Base-by-base conservation (phyloP, 768 basidiomycete genomes). In the Suillus subluteus region DNA sequence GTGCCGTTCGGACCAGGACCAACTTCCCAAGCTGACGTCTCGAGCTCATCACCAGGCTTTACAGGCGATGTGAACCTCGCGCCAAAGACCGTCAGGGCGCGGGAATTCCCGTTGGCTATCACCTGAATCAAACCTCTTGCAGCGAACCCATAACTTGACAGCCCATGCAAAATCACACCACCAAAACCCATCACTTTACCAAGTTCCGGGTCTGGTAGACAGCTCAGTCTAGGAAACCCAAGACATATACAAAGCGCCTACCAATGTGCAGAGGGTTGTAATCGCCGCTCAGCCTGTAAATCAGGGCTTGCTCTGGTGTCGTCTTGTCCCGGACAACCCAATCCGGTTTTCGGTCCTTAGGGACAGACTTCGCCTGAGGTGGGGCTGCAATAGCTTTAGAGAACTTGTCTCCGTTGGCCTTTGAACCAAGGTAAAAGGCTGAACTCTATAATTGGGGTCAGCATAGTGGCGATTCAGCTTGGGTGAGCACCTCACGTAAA, bases 51-150 rank as follows among this genome's bases (percentile, higher is more conserved):
- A 0, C 94, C 94, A 11, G 93, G 94, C 76, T 86, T 89, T 13
- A 95, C 92, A 38, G 94, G 94, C 1, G 91, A 83, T 0, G 92
- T 93, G 81, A 96, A 96, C 35, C 91, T 83, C 38, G 84, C 88
- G 16, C 89, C 89, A 72, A 91, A 91, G 70, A 87, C 82, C 67
- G 83, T 87, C 67, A 96, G 79, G 2, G 89, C 81, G 4, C 80
- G 80, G 3, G 90, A 83, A 69, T 91, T 86, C 54, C 84, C 84
- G 0, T 82, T 84, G 0, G 87, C 92, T 15, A 89, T 82, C 2
- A 83, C 82, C 65, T 84, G 83, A 67, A 96, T 81, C 63, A 96
- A 78, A 1, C 87, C 91, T 52, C 94, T 88, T 4, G 92, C 95
- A 9, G 83, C 91, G 73, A 94, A 94, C 12, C 94, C 94, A 74